Evolutionary conservation across 2,329 filamentous ascomycete genomes (phyloP).

Genomic region (Verticillium alfalfae): DNA sequence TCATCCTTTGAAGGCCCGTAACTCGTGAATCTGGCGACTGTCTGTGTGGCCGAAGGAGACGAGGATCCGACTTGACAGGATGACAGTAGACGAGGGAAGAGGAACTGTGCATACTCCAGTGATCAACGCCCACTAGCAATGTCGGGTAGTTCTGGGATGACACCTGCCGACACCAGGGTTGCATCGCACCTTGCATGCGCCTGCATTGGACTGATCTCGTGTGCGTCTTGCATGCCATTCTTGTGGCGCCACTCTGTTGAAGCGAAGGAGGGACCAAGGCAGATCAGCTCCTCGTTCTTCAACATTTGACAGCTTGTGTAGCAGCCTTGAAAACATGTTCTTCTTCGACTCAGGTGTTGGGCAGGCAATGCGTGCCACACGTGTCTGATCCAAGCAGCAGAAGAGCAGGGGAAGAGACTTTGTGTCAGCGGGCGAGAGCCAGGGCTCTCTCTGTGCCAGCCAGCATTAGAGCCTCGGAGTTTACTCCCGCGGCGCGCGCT

Average conservation of each 20-base stretch:
- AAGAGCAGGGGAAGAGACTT: not conserved
- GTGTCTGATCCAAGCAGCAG: too few relatives aligned
- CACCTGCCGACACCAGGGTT: not conserved
- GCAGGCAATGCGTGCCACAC: too few relatives aligned
- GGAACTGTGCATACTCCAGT: not conserved
- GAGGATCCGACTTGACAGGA: not conserved
- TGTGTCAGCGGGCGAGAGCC: not conserved
- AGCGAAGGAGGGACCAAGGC: not conserved
- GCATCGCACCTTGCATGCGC: not conserved
- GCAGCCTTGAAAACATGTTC: not conserved
- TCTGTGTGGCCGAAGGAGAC: not conserved
- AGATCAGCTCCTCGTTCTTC: not conserved
- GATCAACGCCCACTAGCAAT: not conserved
- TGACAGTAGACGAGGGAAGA: not conserved
- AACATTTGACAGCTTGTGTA: not conserved
- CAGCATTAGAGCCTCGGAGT: conserved; percentile 7
- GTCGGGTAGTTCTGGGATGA: not conserved
- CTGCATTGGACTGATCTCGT: not conserved
- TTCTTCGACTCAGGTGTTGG: not conserved
- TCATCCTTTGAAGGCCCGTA: not conserved
- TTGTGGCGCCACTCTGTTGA: not conserved
- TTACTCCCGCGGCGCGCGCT: conserved; percentile 12
- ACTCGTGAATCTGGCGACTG: not conserved
- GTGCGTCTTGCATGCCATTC: not conserved
- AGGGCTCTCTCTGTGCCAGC: not conserved